These are phyloP conservation scores for Gossypium anomalum DNA, from an alignment of 345 rosid species.

Conservation along the genomic window DNA sequence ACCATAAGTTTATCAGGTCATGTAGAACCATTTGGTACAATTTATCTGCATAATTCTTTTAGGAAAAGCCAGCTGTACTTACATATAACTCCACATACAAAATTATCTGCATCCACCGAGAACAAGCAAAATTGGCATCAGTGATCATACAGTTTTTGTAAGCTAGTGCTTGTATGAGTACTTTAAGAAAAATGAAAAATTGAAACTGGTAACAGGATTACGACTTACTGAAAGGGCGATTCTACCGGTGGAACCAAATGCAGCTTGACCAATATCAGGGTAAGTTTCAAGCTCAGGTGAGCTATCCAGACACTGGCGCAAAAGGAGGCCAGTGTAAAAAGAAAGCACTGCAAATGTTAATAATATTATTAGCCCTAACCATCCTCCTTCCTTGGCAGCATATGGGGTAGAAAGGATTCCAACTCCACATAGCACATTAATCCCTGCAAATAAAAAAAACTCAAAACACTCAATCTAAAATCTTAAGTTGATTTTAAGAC, in stretches of 20 bases:
- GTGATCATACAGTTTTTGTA: not conserved
- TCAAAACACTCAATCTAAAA: too few species aligned
- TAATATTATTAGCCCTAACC: slow-evolving; percentile 65
- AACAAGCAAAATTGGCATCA: slow-evolving; percentile 1
- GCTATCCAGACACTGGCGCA: slow-evolving; percentile 84
- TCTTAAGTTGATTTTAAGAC: too few species aligned
- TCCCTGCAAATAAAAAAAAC: slow-evolving; percentile 33
- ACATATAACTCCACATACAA: slow-evolving; percentile 80
- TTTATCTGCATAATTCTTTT: not conserved
- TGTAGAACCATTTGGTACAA: too few species aligned
- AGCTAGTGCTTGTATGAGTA: not conserved
- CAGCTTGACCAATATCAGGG: slow-evolving; percentile 95
- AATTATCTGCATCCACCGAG: slow-evolving; percentile 54
- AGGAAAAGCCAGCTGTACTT: slow-evolving; percentile 44
- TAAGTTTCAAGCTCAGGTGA: slow-evolving; percentile 81
- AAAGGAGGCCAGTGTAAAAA: slow-evolving; percentile 79
- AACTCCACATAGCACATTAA: slow-evolving; percentile 94
- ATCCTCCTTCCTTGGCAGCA: slow-evolving; percentile 93
- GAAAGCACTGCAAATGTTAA: slow-evolving; percentile 65
- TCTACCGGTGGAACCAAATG: slow-evolving; percentile 74
- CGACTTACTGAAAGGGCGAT: slow-evolving; percentile 64
- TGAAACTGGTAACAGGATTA: not conserved
- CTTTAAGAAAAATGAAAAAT: not conserved
- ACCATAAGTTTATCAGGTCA: too few species aligned
- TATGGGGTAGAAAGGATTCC: slow-evolving; percentile 89